Evolutionary conservation across 148 eudicot species (phyloP).

Genomic region (Polygonum maritimum): DNA sequence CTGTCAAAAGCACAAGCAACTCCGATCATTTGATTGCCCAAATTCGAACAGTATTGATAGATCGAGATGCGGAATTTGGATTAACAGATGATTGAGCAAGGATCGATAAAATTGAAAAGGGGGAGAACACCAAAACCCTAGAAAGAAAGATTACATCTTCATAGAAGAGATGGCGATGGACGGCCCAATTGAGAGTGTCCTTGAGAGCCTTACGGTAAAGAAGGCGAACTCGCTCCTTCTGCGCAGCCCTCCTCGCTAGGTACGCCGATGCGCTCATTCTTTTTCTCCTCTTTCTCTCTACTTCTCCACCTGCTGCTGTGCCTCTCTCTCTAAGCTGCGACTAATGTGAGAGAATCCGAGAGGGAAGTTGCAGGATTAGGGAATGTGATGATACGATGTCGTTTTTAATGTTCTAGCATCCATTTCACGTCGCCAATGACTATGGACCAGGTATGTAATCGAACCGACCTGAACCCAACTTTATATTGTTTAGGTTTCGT

Average conservation of each 20-base stretch:
- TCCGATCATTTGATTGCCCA: neutral
- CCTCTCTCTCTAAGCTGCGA: neutral
- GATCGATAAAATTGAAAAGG: neutral
- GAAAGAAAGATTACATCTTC: slow-evolving; percentile 49
- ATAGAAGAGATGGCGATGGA: slow-evolving; percentile 94
- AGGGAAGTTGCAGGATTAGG: neutral
- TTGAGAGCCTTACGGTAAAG: slow-evolving; percentile 74
- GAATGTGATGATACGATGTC: neutral
- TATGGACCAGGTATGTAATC: no score
- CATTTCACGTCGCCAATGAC: no score
- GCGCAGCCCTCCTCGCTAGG: slow-evolving; percentile 74
- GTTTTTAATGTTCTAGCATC: neutral
- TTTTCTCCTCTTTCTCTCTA: slow-evolving; percentile 15
- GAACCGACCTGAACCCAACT: no score
- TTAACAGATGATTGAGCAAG: neutral
- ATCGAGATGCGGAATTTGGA: neutral
- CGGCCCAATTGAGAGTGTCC: slow-evolving; percentile 97
- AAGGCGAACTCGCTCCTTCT: slow-evolving; percentile 72
- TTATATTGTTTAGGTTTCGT: no score
- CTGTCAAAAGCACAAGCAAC: slow-evolving; percentile 24
- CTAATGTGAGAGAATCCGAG: neutral
- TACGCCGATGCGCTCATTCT: slow-evolving; percentile 50
- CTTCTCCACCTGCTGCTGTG: neutral
- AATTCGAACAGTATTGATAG: neutral
- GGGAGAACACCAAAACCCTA: slow-evolving; percentile 18